Conservation (phyloP, 1,284 basidiomycete genomes). For the Anthracocystis walkeri region DNA sequence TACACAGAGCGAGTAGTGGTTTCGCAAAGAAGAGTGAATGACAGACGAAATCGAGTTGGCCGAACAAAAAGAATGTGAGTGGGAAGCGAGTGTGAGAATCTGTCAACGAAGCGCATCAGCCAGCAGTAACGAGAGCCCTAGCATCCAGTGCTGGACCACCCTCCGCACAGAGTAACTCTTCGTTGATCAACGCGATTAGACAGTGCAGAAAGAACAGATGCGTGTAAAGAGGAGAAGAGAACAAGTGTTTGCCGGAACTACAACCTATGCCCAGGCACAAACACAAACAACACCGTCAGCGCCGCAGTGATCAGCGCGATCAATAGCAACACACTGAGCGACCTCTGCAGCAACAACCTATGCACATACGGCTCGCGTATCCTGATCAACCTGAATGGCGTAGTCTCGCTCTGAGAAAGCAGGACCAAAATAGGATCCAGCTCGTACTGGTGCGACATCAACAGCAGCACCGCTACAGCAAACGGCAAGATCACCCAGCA, state of each 20-base stretch:
- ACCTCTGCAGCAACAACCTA: conserved; percentile 85
- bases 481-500: conserved; percentile 98
- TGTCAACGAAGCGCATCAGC: neutral
- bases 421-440: conserved; percentile 82
- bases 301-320: conserved; percentile 78
- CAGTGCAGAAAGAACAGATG: no score
- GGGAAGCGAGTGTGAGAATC: no score
- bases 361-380: conserved; percentile 92
- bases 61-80: conserved; percentile 1
- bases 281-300: conserved; percentile 89
- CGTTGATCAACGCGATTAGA: neutral
- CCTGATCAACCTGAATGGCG: conserved; percentile 88
- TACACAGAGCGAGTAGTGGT: neutral
- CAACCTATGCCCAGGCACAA: conserved; percentile 87
- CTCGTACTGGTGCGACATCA: conserved; percentile 94
- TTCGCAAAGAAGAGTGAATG: conserved; percentile 4
- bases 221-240: neutral
- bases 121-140: neutral
- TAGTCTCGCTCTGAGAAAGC: conserved; percentile 70
- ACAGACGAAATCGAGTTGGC: conserved; percentile 11
- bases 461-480: conserved; percentile 85
- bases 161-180: neutral
- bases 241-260: conserved; percentile 62
- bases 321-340: conserved; percentile 80
- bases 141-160: conserved; percentile 1